Percentiles rank a stretch among this genome's conserved stretches.
These are phyloP conservation scores for Picea sitchensis DNA, from an alignment of 75 land plant species.

Conservation along the genomic window DNA sequence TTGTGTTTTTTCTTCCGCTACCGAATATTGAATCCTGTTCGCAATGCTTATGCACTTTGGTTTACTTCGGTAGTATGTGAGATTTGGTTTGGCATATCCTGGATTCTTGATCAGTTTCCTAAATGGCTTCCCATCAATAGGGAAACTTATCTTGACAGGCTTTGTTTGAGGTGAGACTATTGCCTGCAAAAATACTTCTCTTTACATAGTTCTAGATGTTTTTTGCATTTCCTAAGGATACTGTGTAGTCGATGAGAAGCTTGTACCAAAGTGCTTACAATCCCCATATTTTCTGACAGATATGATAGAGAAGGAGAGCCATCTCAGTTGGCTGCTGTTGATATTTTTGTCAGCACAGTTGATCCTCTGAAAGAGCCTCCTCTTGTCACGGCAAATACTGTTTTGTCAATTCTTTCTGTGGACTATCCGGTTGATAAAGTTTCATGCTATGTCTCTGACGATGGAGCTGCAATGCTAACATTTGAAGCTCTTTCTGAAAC, in stretches of 20 bases:
- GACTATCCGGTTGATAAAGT: conserved; percentile 58
- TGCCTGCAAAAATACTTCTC: background rate
- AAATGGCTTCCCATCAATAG: conserved; percentile 30
- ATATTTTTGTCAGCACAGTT: conserved; percentile 41
- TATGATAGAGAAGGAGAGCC: conserved; percentile 40
- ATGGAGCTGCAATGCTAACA: conserved; percentile 56
- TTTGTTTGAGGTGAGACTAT: conserved; percentile 20
- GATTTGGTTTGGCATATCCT: conserved; percentile 34
- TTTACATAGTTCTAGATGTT: background rate
- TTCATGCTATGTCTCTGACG: conserved; percentile 67
- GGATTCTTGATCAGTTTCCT: conserved; percentile 40
- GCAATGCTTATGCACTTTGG: conserved; percentile 26
- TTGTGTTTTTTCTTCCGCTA: conserved; percentile 33
- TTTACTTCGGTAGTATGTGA: conserved; percentile 30
- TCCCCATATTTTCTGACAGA: conserved; percentile 13
- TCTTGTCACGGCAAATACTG: conserved; percentile 39
- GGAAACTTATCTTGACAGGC: conserved; percentile 32
- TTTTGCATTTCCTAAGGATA: background rate
- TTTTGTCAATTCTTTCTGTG: conserved; percentile 52
- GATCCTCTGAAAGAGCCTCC: conserved; percentile 46
- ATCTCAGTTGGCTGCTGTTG: conserved; percentile 38
- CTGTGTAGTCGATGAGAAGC: background rate
- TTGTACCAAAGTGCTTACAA: background rate
- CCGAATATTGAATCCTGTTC: conserved; percentile 26
- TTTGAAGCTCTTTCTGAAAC: conserved; percentile 53